Percentiles rank a stretch among this genome's conserved stretches.
Evolutionary conservation across 176 grass and related monocot species (phyloP).

Genomic region (Panicum miliaceum): DNA sequence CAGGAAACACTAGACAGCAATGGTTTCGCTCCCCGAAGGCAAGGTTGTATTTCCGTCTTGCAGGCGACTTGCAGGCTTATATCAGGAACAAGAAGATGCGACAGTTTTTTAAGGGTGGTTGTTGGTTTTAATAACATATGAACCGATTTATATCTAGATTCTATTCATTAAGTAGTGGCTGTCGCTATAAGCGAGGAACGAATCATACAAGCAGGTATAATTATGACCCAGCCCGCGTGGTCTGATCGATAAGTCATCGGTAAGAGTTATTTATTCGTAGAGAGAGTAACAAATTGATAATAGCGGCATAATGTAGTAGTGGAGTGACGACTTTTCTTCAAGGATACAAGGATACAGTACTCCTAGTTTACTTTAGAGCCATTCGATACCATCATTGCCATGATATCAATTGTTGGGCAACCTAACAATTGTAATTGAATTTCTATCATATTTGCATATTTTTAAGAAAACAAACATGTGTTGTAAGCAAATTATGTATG

Average conservation of each 20-base stretch:
- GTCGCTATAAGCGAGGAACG: fast-evolving
- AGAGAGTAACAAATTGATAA: neutral
- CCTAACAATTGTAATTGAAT: neutral
- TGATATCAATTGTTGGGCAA: neutral
- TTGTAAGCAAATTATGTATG: neutral
- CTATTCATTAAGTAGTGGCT: neutral
- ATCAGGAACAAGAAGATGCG: too few relatives aligned
- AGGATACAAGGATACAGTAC: neutral
- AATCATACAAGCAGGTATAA: neutral
- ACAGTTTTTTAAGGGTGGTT: neutral
- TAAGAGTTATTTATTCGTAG: neutral
- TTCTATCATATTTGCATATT: neutral
- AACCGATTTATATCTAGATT: neutral
- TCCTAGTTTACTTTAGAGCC: neutral
- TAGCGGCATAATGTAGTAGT: fast-evolving
- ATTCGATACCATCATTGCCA: fast-evolving
- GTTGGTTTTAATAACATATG: neutral
- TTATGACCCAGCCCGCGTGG: fast-evolving
- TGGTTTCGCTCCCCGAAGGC: conserved; percentile 12
- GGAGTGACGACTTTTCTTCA: neutral
- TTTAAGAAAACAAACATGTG: neutral
- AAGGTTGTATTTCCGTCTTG: neutral
- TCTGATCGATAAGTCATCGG: fast-evolving
- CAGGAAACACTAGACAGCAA: conserved; percentile 7
- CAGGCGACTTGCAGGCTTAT: too few relatives aligned